phyloP scores from a whole-genome alignment of 768 basidiomycete species.

The Lentinula raphanica region DNA sequence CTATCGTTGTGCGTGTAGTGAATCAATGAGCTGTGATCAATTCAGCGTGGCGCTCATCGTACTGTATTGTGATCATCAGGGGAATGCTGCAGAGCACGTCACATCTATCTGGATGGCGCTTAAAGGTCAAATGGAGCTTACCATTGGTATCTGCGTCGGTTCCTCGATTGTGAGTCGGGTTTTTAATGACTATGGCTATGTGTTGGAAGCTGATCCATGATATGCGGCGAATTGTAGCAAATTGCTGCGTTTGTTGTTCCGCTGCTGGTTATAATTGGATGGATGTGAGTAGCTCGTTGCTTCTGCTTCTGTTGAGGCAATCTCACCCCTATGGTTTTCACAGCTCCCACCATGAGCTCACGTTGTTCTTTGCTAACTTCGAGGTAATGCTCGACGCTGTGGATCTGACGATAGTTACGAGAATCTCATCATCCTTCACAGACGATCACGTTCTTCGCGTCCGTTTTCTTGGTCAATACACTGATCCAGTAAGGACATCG shows the following conservation, averaged over 20 bases:
- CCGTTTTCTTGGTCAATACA: conserved; percentile 83
- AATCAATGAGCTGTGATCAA: neutral
- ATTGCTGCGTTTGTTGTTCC: conserved; percentile 85
- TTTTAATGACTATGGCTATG: neutral
- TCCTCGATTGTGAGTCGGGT: conserved; percentile 64
- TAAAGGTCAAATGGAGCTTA: conserved; percentile 68
- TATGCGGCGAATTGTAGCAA: conserved; percentile 44
- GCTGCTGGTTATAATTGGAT: conserved; percentile 81
- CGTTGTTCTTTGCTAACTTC: conserved; percentile 81
- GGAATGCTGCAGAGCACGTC: conserved; percentile 83
- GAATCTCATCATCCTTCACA: conserved; percentile 16
- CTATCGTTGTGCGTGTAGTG: conserved; percentile 63
- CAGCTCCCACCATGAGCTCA: conserved; percentile 61
- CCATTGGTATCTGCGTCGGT: conserved; percentile 76
- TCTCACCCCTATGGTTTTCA: neutral
- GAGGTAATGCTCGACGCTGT: conserved; percentile 42
- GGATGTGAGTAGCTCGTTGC: conserved; percentile 53
- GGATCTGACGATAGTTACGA: neutral
- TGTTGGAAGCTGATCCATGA: neutral
- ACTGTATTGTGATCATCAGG: conserved; percentile 39
- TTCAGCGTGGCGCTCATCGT: neutral
- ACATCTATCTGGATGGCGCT: conserved; percentile 87
- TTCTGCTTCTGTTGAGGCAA: neutral
- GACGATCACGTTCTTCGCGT: conserved; percentile 83
- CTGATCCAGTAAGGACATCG: conserved; percentile 54